phyloP scores from a whole-genome alignment of 306 rosid species.

The Cajanus cajan region DNA sequence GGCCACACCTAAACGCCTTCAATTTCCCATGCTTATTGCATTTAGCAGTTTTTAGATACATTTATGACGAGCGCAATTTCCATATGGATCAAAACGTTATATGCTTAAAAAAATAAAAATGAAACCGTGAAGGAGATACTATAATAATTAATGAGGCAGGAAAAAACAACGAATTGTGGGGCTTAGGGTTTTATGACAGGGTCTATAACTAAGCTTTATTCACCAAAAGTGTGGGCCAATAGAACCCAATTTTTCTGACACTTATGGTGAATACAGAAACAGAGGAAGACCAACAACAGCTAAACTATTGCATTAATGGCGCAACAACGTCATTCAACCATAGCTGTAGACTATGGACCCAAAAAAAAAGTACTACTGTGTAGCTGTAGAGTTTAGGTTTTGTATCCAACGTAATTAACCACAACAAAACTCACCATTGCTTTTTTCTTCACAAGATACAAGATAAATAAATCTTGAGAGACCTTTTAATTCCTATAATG shows the following conservation, averaged over 20 bases:
- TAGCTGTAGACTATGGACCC: neutral
- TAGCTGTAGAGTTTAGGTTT: neutral
- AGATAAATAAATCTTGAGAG: no score
- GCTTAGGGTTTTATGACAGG: neutral
- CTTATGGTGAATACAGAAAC: neutral
- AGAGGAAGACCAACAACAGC: neutral
- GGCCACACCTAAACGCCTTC: no score
- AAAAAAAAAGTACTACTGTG: neutral
- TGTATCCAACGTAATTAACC: conserved; percentile 5
- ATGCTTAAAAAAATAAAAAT: neutral
- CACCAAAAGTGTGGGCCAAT: conserved; percentile 8
- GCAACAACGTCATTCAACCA: conserved; percentile 2
- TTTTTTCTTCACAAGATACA: no score
- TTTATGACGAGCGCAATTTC: neutral
- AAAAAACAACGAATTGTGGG: conserved; percentile 6
- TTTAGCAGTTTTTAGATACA: neutral
- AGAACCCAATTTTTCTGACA: neutral
- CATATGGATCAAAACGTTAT: neutral
- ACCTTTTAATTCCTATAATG: no score
- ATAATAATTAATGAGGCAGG: neutral
- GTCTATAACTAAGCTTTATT: neutral
- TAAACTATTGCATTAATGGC: neutral
- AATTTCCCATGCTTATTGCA: no score
- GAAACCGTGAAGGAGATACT: neutral
- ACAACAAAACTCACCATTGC: no score